Evolutionary conservation across 73 alveolate genomes (phyloP).

Genomic region (Paramecium biaurelia): DNA sequence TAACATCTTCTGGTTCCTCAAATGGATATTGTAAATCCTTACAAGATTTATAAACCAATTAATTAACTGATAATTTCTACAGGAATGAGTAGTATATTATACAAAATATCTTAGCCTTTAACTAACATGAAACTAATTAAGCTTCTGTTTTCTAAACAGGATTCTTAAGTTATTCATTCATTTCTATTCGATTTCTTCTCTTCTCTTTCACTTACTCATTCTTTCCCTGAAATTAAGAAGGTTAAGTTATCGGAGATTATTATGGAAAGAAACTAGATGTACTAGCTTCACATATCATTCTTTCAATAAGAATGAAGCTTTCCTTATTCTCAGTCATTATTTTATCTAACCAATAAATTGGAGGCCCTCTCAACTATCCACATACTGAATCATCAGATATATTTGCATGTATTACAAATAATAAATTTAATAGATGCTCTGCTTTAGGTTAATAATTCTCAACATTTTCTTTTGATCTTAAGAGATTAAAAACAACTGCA

Average conservation of each 20-base stretch:
- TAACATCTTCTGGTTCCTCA: constrained; percentile 39
- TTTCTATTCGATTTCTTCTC: neutral
- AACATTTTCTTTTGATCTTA: constrained; percentile 18
- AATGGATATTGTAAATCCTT: neutral
- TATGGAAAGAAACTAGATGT: constrained; percentile 40
- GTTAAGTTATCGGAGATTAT: neutral
- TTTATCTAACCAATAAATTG: constrained; percentile 39
- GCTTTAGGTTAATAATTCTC: constrained; percentile 3
- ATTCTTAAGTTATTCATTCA: constrained; percentile 8
- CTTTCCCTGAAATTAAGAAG: neutral
- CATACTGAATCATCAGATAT: neutral
- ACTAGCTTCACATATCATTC: constrained; percentile 42
- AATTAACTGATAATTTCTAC: constrained; percentile 7
- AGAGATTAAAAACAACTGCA: neutral
- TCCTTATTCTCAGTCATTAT: constrained; percentile 36
- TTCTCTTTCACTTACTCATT: neutral
- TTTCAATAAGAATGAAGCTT: constrained; percentile 1
- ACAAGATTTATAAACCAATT: neutral
- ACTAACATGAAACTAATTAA: neutral
- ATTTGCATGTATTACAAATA: neutral
- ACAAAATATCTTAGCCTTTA: constrained; percentile 32
- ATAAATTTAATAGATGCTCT: constrained; percentile 7
- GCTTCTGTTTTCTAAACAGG: neutral
- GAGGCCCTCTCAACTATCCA: constrained; percentile 22
- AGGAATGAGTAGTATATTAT: constrained; percentile 8